phyloP scores from a whole-genome alignment of 2,329 filamentous ascomycete species.

The Didymella pomorum region DNA sequence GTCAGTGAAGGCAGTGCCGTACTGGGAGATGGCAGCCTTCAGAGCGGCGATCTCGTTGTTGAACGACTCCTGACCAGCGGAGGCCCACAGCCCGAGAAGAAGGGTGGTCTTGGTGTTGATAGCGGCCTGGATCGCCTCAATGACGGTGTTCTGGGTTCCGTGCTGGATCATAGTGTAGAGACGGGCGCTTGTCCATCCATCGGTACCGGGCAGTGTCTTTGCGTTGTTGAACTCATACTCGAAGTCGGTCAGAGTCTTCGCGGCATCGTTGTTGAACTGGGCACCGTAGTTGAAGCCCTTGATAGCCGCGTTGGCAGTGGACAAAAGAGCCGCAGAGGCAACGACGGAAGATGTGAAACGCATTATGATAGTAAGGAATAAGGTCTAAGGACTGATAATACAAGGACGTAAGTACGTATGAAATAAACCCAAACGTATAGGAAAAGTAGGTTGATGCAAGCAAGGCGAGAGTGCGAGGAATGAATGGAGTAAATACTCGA shows the following conservation, averaged over 20 bases:
- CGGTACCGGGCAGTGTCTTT: conserved; percentile 68
- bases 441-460: conserved; percentile 5
- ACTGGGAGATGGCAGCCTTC: conserved; percentile 71
- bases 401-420: conserved; percentile 3
- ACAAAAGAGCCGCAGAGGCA: conserved; percentile 51
- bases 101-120: conserved; percentile 80
- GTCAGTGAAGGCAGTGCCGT: conserved; percentile 70
- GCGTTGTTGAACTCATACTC: conserved; percentile 74
- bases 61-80: conserved; percentile 69
- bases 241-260: conserved; percentile 71
- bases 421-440: conserved; percentile 2
- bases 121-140: conserved; percentile 78
- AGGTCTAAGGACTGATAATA: conserved; percentile 4
- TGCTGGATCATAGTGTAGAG: conserved; percentile 80
- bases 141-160: conserved; percentile 69
- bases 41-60: conserved; percentile 78
- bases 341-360: conserved; percentile 46
- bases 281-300: conserved; percentile 78
- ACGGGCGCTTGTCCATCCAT: conserved; percentile 68
- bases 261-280: conserved; percentile 65
- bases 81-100: conserved; percentile 85
- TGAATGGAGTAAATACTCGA: conserved; percentile 27
- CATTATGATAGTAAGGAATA: conserved; percentile 37
- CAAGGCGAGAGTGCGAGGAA: conserved; percentile 12
- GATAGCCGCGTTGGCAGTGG: conserved; percentile 49